Base-by-base conservation (phyloP, 495 filamentous ascomycete species). In the Hypoxylon fragiforme region DNA sequence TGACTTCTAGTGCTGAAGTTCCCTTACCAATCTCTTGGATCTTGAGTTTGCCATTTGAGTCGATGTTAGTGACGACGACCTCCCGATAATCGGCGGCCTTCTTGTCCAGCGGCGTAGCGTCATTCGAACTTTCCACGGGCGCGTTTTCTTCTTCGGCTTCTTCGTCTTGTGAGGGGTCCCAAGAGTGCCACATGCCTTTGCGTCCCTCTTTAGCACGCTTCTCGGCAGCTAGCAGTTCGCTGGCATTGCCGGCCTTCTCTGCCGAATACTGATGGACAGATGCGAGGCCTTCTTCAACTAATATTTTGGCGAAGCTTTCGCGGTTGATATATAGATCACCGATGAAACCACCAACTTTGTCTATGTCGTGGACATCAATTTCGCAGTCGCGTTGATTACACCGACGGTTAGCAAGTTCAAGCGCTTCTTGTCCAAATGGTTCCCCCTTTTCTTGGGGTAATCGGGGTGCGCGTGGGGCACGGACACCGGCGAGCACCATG, bases 291-390 rank as follows among this genome's bases (percentile, higher is more conserved):
- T 97, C 95, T 70, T 97, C 94, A 2, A 97, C 81, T 5, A 99
- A 84, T 8, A 90, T 67, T 75, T 95, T 96, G 60, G 94, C 90
- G 72, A 99, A 92, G 75, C 90, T 97, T 73, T 97, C 92, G 32
- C 92, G 90, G 77, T 92, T 94, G 65, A 97, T 79, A 62, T 92
- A 96, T 1, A 99, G 81, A 12, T 88, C 88, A 39, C 95, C 95
- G 58, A 99, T 96, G 77, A 99, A 99, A 46, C 92, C 95, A 60
- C 95, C 95, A 24, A 90, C 85, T 76, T 96, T 96, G 75, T 99
- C 95, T 44, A 89, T 88, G 64, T 91, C 91, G 71, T 95, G 88
- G 7, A 99, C 85, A 53, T 97, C 91, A 51, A 99, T 90, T 73
- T 97, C 94, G 34, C 95, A 92, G 64, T 99, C 95, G 37, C 95